phyloP scores from a whole-genome alignment of 192 early-diverging fungal genomes.

The Pilobolus umbonatus region DNA sequence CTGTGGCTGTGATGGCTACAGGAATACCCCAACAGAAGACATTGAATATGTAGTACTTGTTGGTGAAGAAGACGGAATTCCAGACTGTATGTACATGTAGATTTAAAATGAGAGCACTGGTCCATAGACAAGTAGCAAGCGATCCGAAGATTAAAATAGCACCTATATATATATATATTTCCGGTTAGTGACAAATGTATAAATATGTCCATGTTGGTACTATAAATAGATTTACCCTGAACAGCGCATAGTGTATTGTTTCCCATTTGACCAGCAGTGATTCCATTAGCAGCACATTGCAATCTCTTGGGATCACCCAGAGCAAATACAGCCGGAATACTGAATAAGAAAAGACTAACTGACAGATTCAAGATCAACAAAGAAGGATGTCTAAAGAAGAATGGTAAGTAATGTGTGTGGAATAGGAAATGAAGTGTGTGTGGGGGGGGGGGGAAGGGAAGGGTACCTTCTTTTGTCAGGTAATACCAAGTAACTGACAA shows the following conservation, averaged over 20 bases:
- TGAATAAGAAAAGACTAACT: conserved; percentile 46
- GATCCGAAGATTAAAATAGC: conserved; percentile 45
- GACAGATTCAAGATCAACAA: conserved; percentile 44
- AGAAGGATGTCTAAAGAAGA: conserved; percentile 44
- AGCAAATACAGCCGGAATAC: conserved; percentile 41
- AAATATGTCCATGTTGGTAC: not conserved
- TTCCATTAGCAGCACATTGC: conserved; percentile 33
- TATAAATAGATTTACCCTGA: conserved; percentile 33
- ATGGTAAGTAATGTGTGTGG: too few species aligned
- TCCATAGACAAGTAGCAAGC: conserved; percentile 38
- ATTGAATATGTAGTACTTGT: conserved; percentile 38
- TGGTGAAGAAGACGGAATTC: conserved; percentile 46
- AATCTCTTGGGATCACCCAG: conserved; percentile 36
- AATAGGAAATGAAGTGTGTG: too few species aligned
- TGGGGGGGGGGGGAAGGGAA: too few species aligned
- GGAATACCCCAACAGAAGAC: conserved; percentile 49
- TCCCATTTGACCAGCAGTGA: conserved; percentile 33
- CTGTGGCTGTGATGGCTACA: conserved; percentile 30
- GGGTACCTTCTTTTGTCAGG: conserved; percentile 45
- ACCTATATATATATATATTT: conserved; percentile 33
- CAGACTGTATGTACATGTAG: conserved; percentile 57
- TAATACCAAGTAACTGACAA: conserved; percentile 43
- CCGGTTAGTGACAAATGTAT: not conserved
- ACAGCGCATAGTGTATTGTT: conserved; percentile 47
- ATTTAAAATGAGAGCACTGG: conserved; percentile 40